Conservation (phyloP, 2,329 filamentous ascomycete genomes). For the Epicoccum nigrum region DNA sequence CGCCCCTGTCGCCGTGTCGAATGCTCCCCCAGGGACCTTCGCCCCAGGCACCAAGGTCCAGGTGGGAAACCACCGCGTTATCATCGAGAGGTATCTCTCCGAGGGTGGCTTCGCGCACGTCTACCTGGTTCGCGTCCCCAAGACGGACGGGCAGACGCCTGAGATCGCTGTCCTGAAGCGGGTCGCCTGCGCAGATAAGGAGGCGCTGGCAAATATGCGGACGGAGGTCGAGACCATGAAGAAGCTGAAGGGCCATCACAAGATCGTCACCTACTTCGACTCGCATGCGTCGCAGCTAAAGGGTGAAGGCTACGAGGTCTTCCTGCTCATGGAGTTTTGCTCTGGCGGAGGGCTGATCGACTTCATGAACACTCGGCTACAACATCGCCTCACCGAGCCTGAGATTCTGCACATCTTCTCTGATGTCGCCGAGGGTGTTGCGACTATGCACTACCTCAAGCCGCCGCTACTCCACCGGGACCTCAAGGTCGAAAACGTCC, state of each 20-base stretch:
- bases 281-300: constrained; percentile 94
- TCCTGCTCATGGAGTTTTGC: constrained; percentile 97
- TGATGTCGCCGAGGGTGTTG: constrained; percentile 93
- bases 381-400: constrained; percentile 94
- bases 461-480: constrained; percentile 91
- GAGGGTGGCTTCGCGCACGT: constrained; percentile 98
- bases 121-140: constrained; percentile 87
- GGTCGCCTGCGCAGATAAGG: constrained; percentile 95
- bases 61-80: constrained; percentile 87
- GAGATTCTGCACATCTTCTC: constrained; percentile 97
- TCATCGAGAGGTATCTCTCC: constrained; percentile 96
- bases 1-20: constrained; percentile 35
- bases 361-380: constrained; percentile 98
- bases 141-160: constrained; percentile 73
- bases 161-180: constrained; percentile 88
- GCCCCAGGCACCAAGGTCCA: constrained; percentile 94
- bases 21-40: constrained; percentile 74
- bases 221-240: constrained; percentile 99
- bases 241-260: constrained; percentile 92
- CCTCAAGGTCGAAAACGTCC: constrained; percentile 96
- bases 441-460: constrained; percentile 98
- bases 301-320: constrained; percentile 95
- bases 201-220: constrained; percentile 91
- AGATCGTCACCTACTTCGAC: constrained; percentile 98
- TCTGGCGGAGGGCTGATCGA: constrained; percentile 94